Conservation (phyloP, 306 rosid species). For the Biancaea sappan region DNA sequence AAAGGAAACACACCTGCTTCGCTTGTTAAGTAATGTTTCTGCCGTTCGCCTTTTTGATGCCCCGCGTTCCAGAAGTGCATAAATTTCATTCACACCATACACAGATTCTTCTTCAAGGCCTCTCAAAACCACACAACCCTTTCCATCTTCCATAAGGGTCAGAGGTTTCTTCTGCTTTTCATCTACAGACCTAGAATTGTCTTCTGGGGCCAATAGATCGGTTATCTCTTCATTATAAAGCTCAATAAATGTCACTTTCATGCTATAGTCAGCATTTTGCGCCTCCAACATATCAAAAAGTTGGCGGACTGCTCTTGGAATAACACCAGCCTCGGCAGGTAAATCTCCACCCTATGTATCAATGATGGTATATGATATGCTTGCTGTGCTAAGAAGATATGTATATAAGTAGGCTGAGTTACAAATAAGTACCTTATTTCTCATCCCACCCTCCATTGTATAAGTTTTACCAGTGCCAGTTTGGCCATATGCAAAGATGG, state of each 20-base stretch:
- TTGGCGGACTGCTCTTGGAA: constrained; percentile 94
- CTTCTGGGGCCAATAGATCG: constrained; percentile 83
- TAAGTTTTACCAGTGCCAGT: constrained; percentile 98
- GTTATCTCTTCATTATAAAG: constrained; percentile 93
- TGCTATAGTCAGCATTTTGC: constrained; percentile 84
- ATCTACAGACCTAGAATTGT: constrained; percentile 58
- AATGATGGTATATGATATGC: constrained; percentile 1
- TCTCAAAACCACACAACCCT: constrained; percentile 85
- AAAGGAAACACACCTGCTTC: constrained; percentile 68
- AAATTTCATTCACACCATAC: constrained; percentile 77
- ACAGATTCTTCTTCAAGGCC: constrained; percentile 97
- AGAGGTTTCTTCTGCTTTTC: constrained; percentile 80
- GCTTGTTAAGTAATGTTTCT: constrained; percentile 89
- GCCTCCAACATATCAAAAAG: constrained; percentile 87
- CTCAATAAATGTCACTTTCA: constrained; percentile 93
- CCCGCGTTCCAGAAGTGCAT: constrained; percentile 78
- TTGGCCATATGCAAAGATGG: constrained; percentile 96
- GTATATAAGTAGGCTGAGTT: background rate
- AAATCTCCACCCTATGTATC: constrained; percentile 73
- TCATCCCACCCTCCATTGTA: constrained; percentile 98
- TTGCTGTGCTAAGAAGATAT: background rate
- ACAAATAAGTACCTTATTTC: constrained; percentile 66
- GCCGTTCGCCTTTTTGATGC: constrained; percentile 92
- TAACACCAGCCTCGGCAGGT: constrained; percentile 91
- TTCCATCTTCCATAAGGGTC: constrained; percentile 91